Percentiles rank a stretch among this genome's conserved stretches.
phyloP scores from a whole-genome alignment of 805 yeast species.

The Saturnispora sekii region DNA sequence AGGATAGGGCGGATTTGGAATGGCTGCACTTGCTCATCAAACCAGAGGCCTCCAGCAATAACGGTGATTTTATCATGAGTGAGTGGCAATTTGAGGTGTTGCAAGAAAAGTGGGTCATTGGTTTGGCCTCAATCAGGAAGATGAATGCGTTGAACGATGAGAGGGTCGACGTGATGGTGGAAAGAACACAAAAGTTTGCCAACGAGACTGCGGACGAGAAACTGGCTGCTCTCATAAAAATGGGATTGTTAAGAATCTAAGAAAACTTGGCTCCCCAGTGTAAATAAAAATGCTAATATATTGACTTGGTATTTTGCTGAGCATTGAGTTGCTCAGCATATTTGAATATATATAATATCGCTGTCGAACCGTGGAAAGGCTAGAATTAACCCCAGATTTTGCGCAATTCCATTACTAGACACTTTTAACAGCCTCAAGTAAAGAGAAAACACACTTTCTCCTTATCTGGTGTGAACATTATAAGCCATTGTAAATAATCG shows the following conservation, averaged over 20 bases:
- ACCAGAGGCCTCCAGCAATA: slow-evolving; percentile 2
- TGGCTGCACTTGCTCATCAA: slow-evolving; percentile 4
- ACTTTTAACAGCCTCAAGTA: too few relatives aligned
- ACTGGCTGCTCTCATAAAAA: slow-evolving; percentile 8
- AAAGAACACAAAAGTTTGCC: slow-evolving; percentile 3
- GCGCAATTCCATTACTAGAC: too few relatives aligned
- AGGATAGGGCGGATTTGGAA: slow-evolving; percentile 32
- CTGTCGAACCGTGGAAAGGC: not conserved
- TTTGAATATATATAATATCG: not conserved
- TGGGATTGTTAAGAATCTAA: slow-evolving; percentile 13
- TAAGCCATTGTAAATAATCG: too few relatives aligned
- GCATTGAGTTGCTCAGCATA: too few relatives aligned
- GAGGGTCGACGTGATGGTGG: slow-evolving; percentile 5
- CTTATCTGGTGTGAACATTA: too few relatives aligned
- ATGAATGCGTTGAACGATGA: slow-evolving; percentile 8
- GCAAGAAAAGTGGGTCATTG: slow-evolving; percentile 12
- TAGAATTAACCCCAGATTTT: too few relatives aligned
- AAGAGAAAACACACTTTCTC: too few relatives aligned
- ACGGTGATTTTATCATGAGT: slow-evolving; percentile 10
- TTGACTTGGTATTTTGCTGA: too few relatives aligned
- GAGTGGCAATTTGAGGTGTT: slow-evolving; percentile 10
- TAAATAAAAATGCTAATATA: not conserved
- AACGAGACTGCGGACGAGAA: slow-evolving; percentile 11
- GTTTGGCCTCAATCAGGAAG: slow-evolving; percentile 10
- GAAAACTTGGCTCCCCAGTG: not conserved